Evolutionary conservation across 129 eudicot genomes (phyloP), one percentile per base, ranked within the genome.

Genomic region (Smallanthus sonchifolius): DNA sequence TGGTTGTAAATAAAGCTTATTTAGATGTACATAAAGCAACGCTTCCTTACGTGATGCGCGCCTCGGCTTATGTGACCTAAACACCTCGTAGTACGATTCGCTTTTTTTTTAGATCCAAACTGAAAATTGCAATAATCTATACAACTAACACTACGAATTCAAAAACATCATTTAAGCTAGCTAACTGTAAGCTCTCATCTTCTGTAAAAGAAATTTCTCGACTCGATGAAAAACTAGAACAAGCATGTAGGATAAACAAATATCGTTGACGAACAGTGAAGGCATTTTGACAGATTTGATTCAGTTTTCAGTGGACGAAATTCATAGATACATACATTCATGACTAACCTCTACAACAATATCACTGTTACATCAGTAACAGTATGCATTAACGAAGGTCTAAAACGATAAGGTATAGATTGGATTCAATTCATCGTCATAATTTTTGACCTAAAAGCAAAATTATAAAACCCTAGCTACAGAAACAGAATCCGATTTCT

Each of bases 381-480:
- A 24, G 30, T 24, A 24, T 24, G 30, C 44, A 32, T 69, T 15
- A 47, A 34, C 72, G 2, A 62, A 75, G 39, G 44, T 19, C 67
- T 52, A 52, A 32, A 48, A 32, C 10, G 11, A 42, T 24, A 24
- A 24, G 30, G 30, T 24, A 24, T 24, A 52, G 10, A 2, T 36
- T 8, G 24, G 1, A 52, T 39, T 40, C 40, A 56, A 24, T 24
- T 24, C 30, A 24, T 24, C 30, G 30, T 24, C 30, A 24, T 24
- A 1, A 24, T 24, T 24, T 24, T 44, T n/a, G 40, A 73, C 81
- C 63, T 69, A 51, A 79, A 72, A 10, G 6, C 40, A 37, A 37
- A 79, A 15, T 8, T 14, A 30, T 42, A 35, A 55, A 65, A 55
- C 55, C 56, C 64, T 36, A 67, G 63, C 59, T 16, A 19, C 68